phyloP scores from a whole-genome alignment of 257 asterid species.

The Lantana camara region DNA sequence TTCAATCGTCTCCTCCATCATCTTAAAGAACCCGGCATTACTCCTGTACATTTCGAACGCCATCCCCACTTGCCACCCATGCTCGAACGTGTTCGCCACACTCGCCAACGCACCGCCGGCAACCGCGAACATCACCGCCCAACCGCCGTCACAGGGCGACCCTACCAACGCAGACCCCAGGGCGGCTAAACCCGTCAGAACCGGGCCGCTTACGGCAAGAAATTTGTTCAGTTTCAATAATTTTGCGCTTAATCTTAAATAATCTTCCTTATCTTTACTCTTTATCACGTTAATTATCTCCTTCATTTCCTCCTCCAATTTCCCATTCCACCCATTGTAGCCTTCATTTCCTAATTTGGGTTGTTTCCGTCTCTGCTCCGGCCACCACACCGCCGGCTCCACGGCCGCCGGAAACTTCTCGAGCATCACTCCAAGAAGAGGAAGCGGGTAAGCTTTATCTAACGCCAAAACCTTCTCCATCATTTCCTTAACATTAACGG shows the following conservation, averaged over 20 bases:
- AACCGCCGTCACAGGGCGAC: constrained; percentile 31
- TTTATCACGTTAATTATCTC: constrained; percentile 36
- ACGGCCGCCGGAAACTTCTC: constrained; percentile 40
- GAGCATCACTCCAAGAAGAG: constrained; percentile 48
- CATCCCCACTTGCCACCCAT: constrained; percentile 86
- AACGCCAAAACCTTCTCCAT: constrained; percentile 56
- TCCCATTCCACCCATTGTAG: constrained; percentile 46
- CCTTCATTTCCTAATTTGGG: background rate
- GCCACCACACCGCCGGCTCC: constrained; percentile 65
- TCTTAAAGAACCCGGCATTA: constrained; percentile 71
- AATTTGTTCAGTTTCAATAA: constrained; percentile 55
- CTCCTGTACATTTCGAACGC: constrained; percentile 78
- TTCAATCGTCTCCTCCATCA: constrained; percentile 63
- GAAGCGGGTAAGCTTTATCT: constrained; percentile 60
- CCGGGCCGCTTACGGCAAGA: constrained; percentile 52
- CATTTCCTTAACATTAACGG: constrained; percentile 36
- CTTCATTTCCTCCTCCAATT: constrained; percentile 54
- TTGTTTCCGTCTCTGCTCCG: constrained; percentile 27
- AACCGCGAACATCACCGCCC: constrained; percentile 50
- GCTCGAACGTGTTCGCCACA: constrained; percentile 62
- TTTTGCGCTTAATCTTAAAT: constrained; percentile 45
- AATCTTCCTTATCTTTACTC: constrained; percentile 54
- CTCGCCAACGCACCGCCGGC: constrained; percentile 69
- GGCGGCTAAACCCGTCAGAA: constrained; percentile 65
- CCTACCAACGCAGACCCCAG: constrained; percentile 48